phyloP scores from a whole-genome alignment of 257 asterid species.

The Ajuga chamaepitys region DNA sequence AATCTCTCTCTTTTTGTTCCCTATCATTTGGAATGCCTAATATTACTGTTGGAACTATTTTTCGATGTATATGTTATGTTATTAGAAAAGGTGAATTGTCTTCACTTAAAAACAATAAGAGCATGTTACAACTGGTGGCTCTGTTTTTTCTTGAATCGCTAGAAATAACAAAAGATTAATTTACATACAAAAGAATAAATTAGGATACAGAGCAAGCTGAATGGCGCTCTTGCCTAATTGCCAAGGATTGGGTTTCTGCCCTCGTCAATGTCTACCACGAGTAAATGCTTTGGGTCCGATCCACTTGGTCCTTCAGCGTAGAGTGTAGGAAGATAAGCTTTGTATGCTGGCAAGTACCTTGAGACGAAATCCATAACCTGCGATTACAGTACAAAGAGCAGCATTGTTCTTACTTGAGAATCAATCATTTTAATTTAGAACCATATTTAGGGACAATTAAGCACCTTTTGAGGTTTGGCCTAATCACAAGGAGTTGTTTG shows the following conservation, averaged over 20 bases:
- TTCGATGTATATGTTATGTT: background rate
- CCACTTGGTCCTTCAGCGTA: conserved; percentile 95
- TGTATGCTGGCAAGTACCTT: conserved; percentile 88
- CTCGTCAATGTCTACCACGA: conserved; percentile 73
- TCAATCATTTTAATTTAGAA: background rate
- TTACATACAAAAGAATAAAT: conserved; percentile 6
- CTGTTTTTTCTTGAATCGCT: conserved; percentile 3
- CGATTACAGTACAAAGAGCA: background rate
- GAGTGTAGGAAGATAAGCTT: conserved; percentile 90
- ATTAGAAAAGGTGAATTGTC: background rate
- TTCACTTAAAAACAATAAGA: background rate
- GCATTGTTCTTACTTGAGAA: background rate
- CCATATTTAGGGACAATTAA: background rate
- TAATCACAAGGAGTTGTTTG: too few relatives aligned
- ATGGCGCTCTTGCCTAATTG: conserved; percentile 27
- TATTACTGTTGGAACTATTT: background rate
- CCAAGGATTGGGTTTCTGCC: conserved; percentile 90
- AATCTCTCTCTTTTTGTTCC: background rate
- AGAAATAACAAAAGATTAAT: conserved; percentile 9
- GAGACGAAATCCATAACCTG: conserved; percentile 91
- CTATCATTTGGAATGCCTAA: background rate
- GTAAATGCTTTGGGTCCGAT: conserved; percentile 59
- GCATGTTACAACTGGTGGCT: background rate
- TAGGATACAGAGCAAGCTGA: conserved; percentile 1
- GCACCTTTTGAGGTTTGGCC: too few relatives aligned